These are phyloP conservation scores for Kandelia obovata DNA, from an alignment of 345 rosid species.

Conservation along the genomic window DNA sequence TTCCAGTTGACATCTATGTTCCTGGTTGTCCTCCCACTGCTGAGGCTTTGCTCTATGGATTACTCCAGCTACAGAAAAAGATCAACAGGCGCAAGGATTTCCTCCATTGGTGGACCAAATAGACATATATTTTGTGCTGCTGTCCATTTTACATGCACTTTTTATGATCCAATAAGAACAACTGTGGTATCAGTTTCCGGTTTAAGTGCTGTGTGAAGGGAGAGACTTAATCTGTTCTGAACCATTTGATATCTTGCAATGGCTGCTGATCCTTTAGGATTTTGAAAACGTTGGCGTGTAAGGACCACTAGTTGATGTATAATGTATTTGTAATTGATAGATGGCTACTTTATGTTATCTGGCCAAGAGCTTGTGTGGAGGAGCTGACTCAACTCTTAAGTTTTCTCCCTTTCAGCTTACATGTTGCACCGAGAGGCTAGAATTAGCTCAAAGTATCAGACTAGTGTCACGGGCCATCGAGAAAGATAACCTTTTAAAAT, in stretches of 20 bases:
- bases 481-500: no score
- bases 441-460: no score
- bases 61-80: conserved; percentile 96
- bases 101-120: conserved; percentile 92
- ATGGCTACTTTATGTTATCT: background rate
- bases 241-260: conserved; percentile 5
- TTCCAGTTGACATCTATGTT: conserved; percentile 91
- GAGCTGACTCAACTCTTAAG: no score
- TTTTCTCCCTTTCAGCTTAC: no score
- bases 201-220: conserved; percentile 20
- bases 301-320: background rate
- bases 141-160: conserved; percentile 4
- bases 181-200: conserved; percentile 8
- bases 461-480: no score
- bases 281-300: background rate
- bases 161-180: conserved; percentile 19
- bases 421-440: no score
- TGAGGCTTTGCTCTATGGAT: conserved; percentile 87
- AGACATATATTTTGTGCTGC: conserved; percentile 13
- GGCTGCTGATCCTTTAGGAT: conserved; percentile 11
- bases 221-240: background rate
- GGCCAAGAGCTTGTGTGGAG: no score
- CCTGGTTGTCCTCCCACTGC: conserved; percentile 99
- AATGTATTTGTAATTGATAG: conserved; percentile 5
- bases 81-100: conserved; percentile 97